Conservation (phyloP, 2,329 filamentous ascomycete genomes). For the Calonectria henricotiae region DNA sequence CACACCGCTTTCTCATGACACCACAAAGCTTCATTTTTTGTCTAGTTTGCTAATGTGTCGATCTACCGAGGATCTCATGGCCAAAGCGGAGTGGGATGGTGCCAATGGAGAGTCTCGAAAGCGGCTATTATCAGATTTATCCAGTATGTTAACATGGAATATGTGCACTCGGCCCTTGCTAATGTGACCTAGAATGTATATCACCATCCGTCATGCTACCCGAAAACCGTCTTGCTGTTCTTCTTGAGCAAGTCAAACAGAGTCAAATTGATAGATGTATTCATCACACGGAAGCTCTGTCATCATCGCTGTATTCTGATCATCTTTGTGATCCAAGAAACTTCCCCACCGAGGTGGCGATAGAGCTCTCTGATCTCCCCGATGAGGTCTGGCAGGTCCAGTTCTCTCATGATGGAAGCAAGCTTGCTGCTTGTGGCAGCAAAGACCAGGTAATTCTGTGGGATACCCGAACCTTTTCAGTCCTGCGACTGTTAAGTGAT, state of each 20-base stretch:
- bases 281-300: constrained; percentile 86
- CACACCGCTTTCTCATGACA: constrained; percentile 87
- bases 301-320: constrained; percentile 91
- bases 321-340: constrained; percentile 85
- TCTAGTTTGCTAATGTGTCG: constrained; percentile 94
- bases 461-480: constrained; percentile 79
- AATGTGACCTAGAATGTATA: constrained; percentile 78
- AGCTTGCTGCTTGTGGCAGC: constrained; percentile 86
- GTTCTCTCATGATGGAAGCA: constrained; percentile 90
- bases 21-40: constrained; percentile 83
- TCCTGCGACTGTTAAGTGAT: constrained; percentile 75
- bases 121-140: constrained; percentile 84
- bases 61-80: constrained; percentile 82
- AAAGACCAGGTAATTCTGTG: constrained; percentile 86
- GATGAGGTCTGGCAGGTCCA: constrained; percentile 94
- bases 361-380: constrained; percentile 80
- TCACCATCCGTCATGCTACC: constrained; percentile 98
- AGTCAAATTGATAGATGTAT: constrained; percentile 87
- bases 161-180: background rate
- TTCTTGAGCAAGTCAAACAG: constrained; percentile 88
- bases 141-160: constrained; percentile 72
- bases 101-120: constrained; percentile 82
- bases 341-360: constrained; percentile 82
- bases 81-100: constrained; percentile 88
- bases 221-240: constrained; percentile 85